phyloP scores from a whole-genome alignment of 2,329 filamentous ascomycete genomes.

The Colletotrichum echinochloae region DNA sequence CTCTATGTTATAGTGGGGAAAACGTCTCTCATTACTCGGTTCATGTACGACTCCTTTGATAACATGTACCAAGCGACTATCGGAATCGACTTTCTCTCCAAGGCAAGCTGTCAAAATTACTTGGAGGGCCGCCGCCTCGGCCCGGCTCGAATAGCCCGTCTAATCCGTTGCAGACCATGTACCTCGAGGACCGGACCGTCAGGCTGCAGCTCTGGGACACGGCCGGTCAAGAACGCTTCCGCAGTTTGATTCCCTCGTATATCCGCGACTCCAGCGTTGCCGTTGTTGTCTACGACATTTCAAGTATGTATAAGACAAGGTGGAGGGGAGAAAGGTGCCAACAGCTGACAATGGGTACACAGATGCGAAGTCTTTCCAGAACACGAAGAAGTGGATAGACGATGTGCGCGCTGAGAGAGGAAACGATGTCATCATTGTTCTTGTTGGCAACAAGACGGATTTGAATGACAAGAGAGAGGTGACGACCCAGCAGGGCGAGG shows the following conservation, averaged over 20 bases:
- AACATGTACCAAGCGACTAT: constrained; percentile 99
- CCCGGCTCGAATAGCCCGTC: neutral
- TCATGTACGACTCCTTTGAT: constrained; percentile 99
- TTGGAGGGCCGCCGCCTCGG: neutral
- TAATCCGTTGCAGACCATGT: constrained; percentile 81
- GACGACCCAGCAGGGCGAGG: constrained; percentile 94
- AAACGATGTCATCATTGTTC: constrained; percentile 98
- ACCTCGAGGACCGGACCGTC: constrained; percentile 97
- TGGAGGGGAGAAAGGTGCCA: neutral
- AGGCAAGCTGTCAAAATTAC: constrained; percentile 67
- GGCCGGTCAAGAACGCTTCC: constrained; percentile 96
- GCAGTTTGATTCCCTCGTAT: constrained; percentile 96
- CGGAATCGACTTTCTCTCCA: constrained; percentile 98
- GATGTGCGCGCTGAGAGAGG: constrained; percentile 96
- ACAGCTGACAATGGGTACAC: constrained; percentile 23
- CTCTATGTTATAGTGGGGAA: constrained; percentile 80
- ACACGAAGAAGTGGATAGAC: constrained; percentile 99
- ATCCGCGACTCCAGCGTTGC: constrained; percentile 98
- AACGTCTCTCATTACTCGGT: constrained; percentile 97
- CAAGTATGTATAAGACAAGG: constrained; percentile 65
- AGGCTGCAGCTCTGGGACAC: constrained; percentile 99
- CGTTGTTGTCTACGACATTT: constrained; percentile 99
- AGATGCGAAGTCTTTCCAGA: constrained; percentile 97
- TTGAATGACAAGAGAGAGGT: constrained; percentile 98
- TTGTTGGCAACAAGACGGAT: constrained; percentile 99